Evolutionary conservation across 139 green algal genomes (phyloP), one percentile per base, ranked within the genome.

Genomic region (Microglena sp.): DNA sequence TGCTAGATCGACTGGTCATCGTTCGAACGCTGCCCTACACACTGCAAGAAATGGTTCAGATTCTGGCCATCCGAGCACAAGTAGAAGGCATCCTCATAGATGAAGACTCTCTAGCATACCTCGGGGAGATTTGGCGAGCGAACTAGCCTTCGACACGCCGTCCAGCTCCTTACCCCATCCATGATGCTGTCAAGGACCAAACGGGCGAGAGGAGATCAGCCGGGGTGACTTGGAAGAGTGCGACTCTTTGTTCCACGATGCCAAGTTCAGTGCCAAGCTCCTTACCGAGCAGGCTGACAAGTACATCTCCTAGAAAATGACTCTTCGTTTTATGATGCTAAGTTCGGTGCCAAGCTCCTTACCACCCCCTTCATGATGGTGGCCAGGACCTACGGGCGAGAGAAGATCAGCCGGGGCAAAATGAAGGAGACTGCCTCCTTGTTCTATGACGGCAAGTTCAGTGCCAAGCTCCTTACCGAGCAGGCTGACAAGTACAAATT

Each of bases 181-280:
- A 65, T 72, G 63, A 83, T 98, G 68, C 66, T 95, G 27, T 82
- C 86, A 22, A 70, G 73, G 7, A 87, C 82, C 27, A 92, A 92
- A 88, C 69, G 89, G 88, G 24, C 62, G 69, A 2, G 68, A 74
- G 34, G 68, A 74, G 50, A 74, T 74, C 29, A n/a, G 53, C 2
- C 61, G 33, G 31, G 78, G 62, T 0, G 91, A 96, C 69, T 54
- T 97, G 4, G 83, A 94, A 57, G 89, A 97, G 65, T n/a, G n/a
- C n/a, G n/a, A n/a, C n/a, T n/a, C n/a, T n/a, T n/a, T 99, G 33
- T 99, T 99, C 82, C 80, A 88, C 60, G 94, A 99, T 64, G 92
- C 94, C 24, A 98, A 97, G 74, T 83, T 63, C 62, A 93, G 84
- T 15, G 91, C 94, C 1, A 81, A 81, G 63, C 60, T 98, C 65